Conservation (phyloP, 805 yeast species). For the Yamadazyma laniorum region DNA sequence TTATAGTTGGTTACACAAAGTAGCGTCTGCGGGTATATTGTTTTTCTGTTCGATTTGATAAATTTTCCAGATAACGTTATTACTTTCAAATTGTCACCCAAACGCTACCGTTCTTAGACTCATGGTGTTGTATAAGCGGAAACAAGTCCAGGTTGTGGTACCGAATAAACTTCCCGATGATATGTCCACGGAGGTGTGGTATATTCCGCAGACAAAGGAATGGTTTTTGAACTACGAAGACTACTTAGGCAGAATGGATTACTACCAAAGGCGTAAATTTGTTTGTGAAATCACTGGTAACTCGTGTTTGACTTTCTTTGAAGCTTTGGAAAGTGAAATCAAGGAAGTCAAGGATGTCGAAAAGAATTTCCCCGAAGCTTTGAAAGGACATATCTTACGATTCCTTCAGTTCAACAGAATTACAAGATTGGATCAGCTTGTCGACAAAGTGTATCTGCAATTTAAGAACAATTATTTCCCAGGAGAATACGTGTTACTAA, state of each 20-base stretch:
- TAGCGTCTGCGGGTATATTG: not conserved
- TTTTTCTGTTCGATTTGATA: conserved; percentile 2
- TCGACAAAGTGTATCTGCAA: conserved; percentile 76
- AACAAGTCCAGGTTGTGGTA: conserved; percentile 58
- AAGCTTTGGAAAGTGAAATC: conserved; percentile 76
- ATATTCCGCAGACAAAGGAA: conserved; percentile 81
- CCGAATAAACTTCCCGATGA: conserved; percentile 60
- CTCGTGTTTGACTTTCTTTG: conserved; percentile 85
- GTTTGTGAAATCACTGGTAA: conserved; percentile 96
- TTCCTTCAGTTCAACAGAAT: conserved; percentile 77
- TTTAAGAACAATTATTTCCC: conserved; percentile 87
- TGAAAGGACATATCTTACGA: conserved; percentile 88
- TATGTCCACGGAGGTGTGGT: conserved; percentile 67
- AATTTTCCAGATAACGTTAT: too few species aligned
- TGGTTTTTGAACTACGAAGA: conserved; percentile 80
- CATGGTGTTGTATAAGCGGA: conserved; percentile 78
- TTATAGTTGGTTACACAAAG: not conserved
- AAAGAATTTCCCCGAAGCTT: conserved; percentile 81
- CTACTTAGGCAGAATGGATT: conserved; percentile 69
- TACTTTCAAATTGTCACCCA: too few species aligned
- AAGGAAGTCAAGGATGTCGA: conserved; percentile 62
- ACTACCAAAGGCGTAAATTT: conserved; percentile 72
- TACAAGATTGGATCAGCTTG: conserved; percentile 80
- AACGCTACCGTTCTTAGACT: too few species aligned
- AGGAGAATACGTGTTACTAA: conserved; percentile 77